Percentiles rank a stretch among this genome's conserved stretches.
These are phyloP conservation scores for Rubia yunnanensis DNA, from an alignment of 257 asterid species.

Conservation along the genomic window DNA sequence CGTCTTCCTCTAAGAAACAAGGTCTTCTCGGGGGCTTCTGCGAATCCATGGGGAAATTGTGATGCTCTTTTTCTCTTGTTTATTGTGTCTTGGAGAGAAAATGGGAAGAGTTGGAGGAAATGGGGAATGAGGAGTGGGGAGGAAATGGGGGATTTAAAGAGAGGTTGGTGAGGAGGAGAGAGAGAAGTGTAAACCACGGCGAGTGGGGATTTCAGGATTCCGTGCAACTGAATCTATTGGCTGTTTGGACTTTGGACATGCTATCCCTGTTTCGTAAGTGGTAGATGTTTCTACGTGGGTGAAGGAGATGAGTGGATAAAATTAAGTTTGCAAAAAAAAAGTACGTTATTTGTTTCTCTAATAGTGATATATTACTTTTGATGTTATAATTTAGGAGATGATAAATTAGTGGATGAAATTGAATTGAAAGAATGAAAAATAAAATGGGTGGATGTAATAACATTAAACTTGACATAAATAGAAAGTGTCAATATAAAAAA, in stretches of 20 bases:
- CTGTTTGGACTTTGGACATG: slow-evolving; percentile 5
- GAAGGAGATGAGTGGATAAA: no score
- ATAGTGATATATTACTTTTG: no score
- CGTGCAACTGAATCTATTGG: slow-evolving; percentile 36
- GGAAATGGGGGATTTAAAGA: neutral
- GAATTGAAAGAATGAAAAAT: no score
- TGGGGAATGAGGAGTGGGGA: slow-evolving; percentile 8
- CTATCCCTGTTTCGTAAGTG: no score
- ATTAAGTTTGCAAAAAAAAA: no score
- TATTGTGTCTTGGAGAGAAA: neutral
- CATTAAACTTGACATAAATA: no score
- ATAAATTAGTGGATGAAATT: no score
- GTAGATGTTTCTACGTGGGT: no score
- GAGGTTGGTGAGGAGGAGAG: neutral
- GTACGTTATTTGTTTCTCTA: no score
- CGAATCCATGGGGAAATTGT: slow-evolving; percentile 10
- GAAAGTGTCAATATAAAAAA: no score
- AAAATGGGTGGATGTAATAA: no score
- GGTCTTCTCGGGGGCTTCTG: slow-evolving; percentile 18
- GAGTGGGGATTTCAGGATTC: slow-evolving; percentile 18
- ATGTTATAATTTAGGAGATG: no score
- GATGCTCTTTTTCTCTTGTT: neutral
- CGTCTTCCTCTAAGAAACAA: slow-evolving; percentile 23
- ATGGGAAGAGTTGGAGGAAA: neutral
- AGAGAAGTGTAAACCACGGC: slow-evolving; percentile 23